phyloP scores from a whole-genome alignment of 2,329 filamentous ascomycete species.

The Sclerotinia borealis region DNA sequence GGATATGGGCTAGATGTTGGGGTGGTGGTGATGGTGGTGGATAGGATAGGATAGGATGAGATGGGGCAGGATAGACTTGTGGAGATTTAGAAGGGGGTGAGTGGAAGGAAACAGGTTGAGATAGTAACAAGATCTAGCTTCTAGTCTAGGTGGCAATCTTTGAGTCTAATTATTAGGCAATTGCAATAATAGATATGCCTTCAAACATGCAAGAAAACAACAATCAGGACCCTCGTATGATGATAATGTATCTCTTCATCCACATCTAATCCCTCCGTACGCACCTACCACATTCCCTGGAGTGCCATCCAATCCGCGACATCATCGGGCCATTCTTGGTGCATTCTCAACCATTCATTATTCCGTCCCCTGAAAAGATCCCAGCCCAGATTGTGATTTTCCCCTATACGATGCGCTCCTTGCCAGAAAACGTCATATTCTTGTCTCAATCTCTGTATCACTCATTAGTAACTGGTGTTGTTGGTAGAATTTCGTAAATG shows the following conservation, averaged over 20 bases:
- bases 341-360: constrained; percentile 13
- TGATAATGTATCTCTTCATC: background rate
- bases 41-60: too few relatives aligned
- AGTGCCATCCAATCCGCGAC: constrained; percentile 13
- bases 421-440: constrained; percentile 29
- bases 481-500: background rate
- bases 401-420: constrained; percentile 25
- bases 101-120: too few relatives aligned
- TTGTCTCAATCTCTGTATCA: constrained; percentile 23
- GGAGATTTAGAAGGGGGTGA: too few relatives aligned
- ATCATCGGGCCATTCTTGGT: constrained; percentile 16
- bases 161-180: background rate
- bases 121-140: too few relatives aligned
- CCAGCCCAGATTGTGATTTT: constrained; percentile 14
- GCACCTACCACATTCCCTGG: background rate
- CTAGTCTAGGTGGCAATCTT: background rate
- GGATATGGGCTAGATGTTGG: too few relatives aligned
- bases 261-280: background rate
- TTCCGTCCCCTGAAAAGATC: background rate
- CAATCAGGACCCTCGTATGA: too few relatives aligned
- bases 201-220: background rate
- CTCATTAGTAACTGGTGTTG: background rate
- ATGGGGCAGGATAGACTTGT: too few relatives aligned
- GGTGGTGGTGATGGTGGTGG: too few relatives aligned
- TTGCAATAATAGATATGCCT: too few relatives aligned